A percentile compares a stretch with the other conserved stretches of the same genome.
Evolutionary conservation across 345 rosid genomes (phyloP).

Genomic region (Brassica cretica): DNA sequence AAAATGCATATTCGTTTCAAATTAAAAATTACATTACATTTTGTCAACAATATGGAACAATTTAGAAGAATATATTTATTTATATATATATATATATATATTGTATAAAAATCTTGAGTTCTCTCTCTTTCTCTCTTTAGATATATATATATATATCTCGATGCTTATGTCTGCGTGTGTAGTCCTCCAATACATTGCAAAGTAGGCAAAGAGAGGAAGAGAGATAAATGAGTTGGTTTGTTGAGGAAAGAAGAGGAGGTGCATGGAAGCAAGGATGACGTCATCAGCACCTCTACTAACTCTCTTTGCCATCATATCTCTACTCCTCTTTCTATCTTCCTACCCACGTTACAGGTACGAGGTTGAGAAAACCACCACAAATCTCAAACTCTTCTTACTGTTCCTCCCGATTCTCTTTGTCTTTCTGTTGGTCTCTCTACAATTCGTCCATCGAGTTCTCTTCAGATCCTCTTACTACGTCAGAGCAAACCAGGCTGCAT

Average conservation of each 20-base stretch:
- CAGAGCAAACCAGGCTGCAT: conserved; percentile 33
- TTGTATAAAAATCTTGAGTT: not conserved
- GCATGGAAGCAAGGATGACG: conserved; percentile 65
- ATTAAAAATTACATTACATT: not conserved
- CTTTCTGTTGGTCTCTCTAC: conserved; percentile 38
- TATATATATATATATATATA: not conserved
- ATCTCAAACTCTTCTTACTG: conserved; percentile 57
- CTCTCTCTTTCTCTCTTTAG: not conserved
- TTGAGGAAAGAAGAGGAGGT: conserved; percentile 60
- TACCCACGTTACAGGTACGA: conserved; percentile 52
- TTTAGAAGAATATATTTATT: not conserved
- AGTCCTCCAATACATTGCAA: not conserved
- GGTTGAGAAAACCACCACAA: conserved; percentile 45
- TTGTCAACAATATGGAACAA: not conserved
- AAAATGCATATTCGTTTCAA: not conserved
- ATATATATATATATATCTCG: not conserved
- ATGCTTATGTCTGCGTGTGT: not conserved
- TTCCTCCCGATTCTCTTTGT: conserved; percentile 64
- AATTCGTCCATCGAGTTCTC: conserved; percentile 36
- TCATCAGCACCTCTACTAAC: conserved; percentile 62
- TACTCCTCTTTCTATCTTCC: conserved; percentile 54
- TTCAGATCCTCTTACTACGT: conserved; percentile 37
- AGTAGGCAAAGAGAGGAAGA: not conserved
- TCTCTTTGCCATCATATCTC: conserved; percentile 52
- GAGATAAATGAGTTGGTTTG: conserved; percentile 48